A percentile compares a stretch with the other conserved stretches of the same genome.
phyloP scores from a whole-genome alignment of 768 basidiomycete species.

The Nidula microcarpa region DNA sequence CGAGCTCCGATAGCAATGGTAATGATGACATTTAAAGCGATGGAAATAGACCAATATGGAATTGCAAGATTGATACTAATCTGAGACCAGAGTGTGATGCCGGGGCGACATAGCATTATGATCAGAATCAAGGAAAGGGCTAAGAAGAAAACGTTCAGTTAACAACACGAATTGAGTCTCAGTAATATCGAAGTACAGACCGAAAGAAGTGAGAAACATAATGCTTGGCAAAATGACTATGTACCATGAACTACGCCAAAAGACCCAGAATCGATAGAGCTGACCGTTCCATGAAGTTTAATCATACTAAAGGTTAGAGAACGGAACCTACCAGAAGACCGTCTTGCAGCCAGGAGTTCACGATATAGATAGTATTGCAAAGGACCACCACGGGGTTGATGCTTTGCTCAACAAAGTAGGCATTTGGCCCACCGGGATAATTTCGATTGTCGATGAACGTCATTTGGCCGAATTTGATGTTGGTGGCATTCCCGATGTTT shows the following conservation, averaged over 20 bases:
- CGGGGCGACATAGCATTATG: constrained; percentile 3
- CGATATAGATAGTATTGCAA: neutral
- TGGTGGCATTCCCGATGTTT: constrained; percentile 10
- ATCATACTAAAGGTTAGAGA: neutral
- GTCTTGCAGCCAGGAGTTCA: neutral
- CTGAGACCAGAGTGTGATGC: constrained; percentile 8
- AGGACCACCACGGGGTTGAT: neutral
- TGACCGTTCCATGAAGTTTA: too few species aligned
- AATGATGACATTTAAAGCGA: constrained; percentile 32
- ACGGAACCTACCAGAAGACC: neutral
- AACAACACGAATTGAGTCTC: too few species aligned
- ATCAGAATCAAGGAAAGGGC: constrained; percentile 7
- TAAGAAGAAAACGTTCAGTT: neutral
- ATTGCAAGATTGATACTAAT: constrained; percentile 23
- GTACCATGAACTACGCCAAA: too few species aligned
- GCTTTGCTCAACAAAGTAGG: neutral
- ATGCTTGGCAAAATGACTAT: too few species aligned
- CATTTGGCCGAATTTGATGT: constrained; percentile 13
- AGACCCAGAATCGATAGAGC: too few species aligned
- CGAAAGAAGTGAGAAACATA: too few species aligned
- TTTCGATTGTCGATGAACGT: constrained; percentile 15
- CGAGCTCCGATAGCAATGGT: constrained; percentile 31
- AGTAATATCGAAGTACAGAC: too few species aligned
- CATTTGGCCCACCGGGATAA: constrained; percentile 13
- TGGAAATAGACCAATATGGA: constrained; percentile 30